Conservation (phyloP, 176 grass and related monocot genomes). For the Leersia perrieri region DNA sequence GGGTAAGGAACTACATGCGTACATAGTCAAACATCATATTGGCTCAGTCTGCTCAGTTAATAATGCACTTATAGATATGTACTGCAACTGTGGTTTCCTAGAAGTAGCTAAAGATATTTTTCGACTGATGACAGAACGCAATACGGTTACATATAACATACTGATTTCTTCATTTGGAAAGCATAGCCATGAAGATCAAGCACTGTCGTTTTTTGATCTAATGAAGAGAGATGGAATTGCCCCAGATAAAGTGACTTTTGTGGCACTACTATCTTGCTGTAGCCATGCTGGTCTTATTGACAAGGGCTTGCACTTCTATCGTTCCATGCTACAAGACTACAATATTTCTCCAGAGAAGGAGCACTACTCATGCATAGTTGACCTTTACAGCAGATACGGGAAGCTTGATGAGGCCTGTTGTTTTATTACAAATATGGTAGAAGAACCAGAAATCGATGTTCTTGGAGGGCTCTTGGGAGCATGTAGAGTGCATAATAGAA, state of each 20-base stretch:
- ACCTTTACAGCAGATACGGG: conserved; percentile 67
- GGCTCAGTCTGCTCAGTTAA: conserved; percentile 47
- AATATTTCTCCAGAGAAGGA: conserved; percentile 56
- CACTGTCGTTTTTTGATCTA: conserved; percentile 41
- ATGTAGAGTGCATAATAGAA: conserved; percentile 65
- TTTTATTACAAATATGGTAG: conserved; percentile 49
- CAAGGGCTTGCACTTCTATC: conserved; percentile 55
- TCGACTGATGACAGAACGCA: conserved; percentile 26
- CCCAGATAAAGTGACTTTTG: conserved; percentile 77
- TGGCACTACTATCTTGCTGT: conserved; percentile 63
- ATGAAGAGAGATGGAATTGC: conserved; percentile 43
- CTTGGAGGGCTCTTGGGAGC: conserved; percentile 61
- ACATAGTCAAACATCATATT: conserved; percentile 31
- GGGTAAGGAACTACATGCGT: conserved; percentile 57
- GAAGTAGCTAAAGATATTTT: conserved; percentile 40
- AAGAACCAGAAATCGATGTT: conserved; percentile 52
- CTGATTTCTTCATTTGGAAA: conserved; percentile 69
- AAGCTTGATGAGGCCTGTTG: conserved; percentile 58
- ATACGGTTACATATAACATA: conserved; percentile 62
- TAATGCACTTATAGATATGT: conserved; percentile 72
- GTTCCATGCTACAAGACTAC: conserved; percentile 60
- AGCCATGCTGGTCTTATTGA: conserved; percentile 61
- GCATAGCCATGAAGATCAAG: conserved; percentile 47
- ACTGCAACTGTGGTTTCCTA: conserved; percentile 62
- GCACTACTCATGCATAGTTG: conserved; percentile 65